A percentile compares a stretch with the other conserved stretches of the same genome.
Conservation (phyloP, 805 yeast genomes). For the Sungouiella thailandica region DNA sequence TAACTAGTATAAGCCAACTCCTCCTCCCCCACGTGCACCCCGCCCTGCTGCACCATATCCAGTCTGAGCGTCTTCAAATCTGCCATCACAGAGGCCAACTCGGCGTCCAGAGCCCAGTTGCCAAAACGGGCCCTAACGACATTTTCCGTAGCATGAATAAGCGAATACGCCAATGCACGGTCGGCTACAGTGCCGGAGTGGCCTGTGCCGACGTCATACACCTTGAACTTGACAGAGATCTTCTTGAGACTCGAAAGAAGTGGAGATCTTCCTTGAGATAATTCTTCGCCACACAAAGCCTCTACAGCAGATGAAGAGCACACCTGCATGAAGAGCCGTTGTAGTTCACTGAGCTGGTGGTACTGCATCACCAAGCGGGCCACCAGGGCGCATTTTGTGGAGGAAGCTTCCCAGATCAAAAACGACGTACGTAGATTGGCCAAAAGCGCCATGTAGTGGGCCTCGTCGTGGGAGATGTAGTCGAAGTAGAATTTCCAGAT, state of each 20-base stretch:
- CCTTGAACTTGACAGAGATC: conserved; percentile 26
- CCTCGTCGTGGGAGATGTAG: conserved; percentile 20
- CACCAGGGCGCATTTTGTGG: conserved; percentile 1
- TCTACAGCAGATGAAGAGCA: conserved; percentile 15
- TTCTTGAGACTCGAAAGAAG: conserved; percentile 26
- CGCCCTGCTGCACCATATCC: conserved; percentile 5
- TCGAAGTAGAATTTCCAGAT: conserved; percentile 40
- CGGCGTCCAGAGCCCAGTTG: neutral
- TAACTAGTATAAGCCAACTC: no score
- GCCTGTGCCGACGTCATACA: conserved; percentile 12
- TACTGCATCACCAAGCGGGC: conserved; percentile 9
- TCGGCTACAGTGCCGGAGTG: conserved; percentile 9
- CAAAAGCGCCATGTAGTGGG: conserved; percentile 19
- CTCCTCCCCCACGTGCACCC: no score
- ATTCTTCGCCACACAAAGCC: conserved; percentile 11
- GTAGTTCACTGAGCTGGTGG: conserved; percentile 18
- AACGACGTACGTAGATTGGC: conserved; percentile 21
- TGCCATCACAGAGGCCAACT: conserved; percentile 1
- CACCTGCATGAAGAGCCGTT: conserved; percentile 21
- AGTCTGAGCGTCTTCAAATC: conserved; percentile 4
- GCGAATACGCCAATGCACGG: conserved; percentile 11
- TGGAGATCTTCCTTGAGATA: conserved; percentile 10
- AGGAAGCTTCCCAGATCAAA: conserved; percentile 37
- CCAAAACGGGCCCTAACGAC: conserved; percentile 4
- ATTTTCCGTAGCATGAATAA: conserved; percentile 10